Conservation (phyloP, 345 rosid species). For the Moricandia arvensis region DNA sequence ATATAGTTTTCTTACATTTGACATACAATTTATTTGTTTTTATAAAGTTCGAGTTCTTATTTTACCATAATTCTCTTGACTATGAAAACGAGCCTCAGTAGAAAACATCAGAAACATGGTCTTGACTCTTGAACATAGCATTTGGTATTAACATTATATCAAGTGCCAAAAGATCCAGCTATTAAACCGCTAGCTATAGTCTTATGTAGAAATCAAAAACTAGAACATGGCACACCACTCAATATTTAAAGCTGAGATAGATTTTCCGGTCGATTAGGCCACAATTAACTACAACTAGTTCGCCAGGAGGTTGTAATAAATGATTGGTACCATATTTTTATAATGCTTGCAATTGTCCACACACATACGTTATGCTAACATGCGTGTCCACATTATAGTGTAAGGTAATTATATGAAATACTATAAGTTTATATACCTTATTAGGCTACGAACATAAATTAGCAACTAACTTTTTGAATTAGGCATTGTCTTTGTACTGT, state of each 20-base stretch:
- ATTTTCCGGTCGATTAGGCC: neutral
- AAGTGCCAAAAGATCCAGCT: neutral
- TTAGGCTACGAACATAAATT: neutral
- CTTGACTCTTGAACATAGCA: neutral
- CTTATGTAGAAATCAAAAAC: neutral
- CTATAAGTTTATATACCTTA: neutral
- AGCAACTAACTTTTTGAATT: neutral
- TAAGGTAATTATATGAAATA: neutral
- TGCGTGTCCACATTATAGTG: neutral
- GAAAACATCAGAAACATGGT: neutral
- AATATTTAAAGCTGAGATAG: constrained; percentile 1
- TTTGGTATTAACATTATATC: neutral
- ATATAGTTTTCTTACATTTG: neutral
- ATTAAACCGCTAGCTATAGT: neutral
- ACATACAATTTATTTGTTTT: neutral
- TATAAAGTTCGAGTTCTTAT: neutral
- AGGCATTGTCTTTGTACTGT: neutral
- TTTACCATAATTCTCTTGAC: neutral
- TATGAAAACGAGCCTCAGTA: neutral
- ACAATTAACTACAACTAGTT: constrained; percentile 17
- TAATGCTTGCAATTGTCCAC: constrained; percentile 6
- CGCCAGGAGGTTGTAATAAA: constrained; percentile 24
- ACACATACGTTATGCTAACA: constrained; percentile 15
- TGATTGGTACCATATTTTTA: constrained; percentile 5
- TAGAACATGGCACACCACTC: constrained; percentile 31